Evolutionary conservation across 1,284 basidiomycete genomes (phyloP), one percentile per base, ranked within the genome.

Genomic region (Cryptococcus deneoformans): DNA sequence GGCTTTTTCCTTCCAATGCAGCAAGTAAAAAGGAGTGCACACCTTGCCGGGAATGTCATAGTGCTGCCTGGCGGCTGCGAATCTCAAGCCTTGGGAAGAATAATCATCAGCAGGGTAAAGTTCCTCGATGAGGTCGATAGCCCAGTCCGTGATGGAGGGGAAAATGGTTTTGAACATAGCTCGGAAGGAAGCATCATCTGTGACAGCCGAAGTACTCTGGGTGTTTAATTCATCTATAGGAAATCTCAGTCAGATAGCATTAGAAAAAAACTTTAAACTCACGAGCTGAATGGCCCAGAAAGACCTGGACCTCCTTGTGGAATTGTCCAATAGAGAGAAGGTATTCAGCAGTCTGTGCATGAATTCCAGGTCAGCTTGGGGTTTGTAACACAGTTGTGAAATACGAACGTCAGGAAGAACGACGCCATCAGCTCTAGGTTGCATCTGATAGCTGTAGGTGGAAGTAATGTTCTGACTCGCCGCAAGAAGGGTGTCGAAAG

Each of bases 381-480:
- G 20, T 14, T 44, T 4, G 6, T 20, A 44, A 35, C 7, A 36
- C 36, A 37, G 29, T 14, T 16, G 9, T 3, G 4, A 14, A 14
- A 6, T 10, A 46, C 52, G 44, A 9, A 53, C 52, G 39, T 55
- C 79, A 0, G 76, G 78, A 40, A 85, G 61, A 67, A 84, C 81
- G 0, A 75, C 71, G 0, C 84, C 84, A 59, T 85, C 84, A 7
- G 79, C 79, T 5, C 82, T 76, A 44, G 83, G 84, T 16, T 55
- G 53, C 53, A 55, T 55, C 46, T 55, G 53, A 42, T 55, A 55
- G 12, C 34, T 35, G 38, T 50, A 55, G n/a, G 47, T 55, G 10
- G 35, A 38, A 10, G 53, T 55, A 20, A 55, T 55, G 42, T 55
- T 55, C n/a, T 55, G 35, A 44, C 53, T 55, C 3, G 53, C 47